Base-by-base conservation (phyloP, 1,139 yeast species). In the Blastobotrys aristatus region DNA sequence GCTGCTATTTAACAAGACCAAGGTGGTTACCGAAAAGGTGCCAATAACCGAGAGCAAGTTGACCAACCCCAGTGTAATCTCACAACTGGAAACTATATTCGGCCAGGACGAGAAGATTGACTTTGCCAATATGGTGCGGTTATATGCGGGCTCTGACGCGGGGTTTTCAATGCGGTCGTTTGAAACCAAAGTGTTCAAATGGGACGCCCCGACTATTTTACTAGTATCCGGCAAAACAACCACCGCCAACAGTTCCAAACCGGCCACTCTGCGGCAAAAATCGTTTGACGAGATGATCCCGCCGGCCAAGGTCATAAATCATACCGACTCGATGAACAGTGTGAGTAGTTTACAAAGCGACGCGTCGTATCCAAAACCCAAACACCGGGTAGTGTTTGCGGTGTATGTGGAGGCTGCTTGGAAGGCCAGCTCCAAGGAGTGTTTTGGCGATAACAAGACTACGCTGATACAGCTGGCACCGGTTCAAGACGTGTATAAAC, bases 91-190 rank as follows among this genome's bases (percentile, higher is more conserved):
- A 5, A 31, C 54, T 2, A 39, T 56, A 34, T 49, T 62, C 46
- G 61, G 59, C 33, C 48, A 50, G 11, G 53, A 52, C 7, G 24
- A 34, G 49, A 48, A 1, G 32, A 59, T n/a, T 1, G 33, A 41
- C 18, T 56, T 56, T 29, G 61, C 63, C 17, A 53, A 80, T 50
- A 66, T 84, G 52, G 74, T 82, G 45, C 80, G 77, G 56, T 72
- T 90, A 7, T 90, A 83, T 58, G 72, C 77, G 13, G 97, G 95
- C 0, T 71, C 89, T 4, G 79, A 77, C 43, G 74, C 81, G 20
- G 97, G 97, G 1, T 90, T 85, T 60, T 86, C 96, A 0, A 84
- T 90, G 74, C 70, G 95, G 38, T 84, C 96, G 0, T 75, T 90
- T 50, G 96, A 90, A 64, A 77, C 83, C 53, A 87, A 84, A 56